Evolutionary conservation across 2,329 filamentous ascomycete species (phyloP), one percentile per base, ranked within the genome.

Genomic region (Venturia effusa): DNA sequence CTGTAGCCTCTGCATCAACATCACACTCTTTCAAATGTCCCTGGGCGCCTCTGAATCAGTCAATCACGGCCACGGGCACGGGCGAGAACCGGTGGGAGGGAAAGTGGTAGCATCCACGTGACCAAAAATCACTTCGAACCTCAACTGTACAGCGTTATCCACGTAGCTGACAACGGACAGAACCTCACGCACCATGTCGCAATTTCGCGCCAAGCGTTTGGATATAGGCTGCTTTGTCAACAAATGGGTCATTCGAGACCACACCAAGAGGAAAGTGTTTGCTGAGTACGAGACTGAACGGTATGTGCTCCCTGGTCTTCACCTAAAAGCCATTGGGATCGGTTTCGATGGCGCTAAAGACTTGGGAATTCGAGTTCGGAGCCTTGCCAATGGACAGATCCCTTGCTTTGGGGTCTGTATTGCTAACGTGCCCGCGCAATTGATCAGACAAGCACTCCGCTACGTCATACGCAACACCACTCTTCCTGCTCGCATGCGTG

Each of bases 251-350:
- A 88, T 99, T 74, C 90, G 94, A 71, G 94, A 99, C 77, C 91
- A 97, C 79, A 92, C 92, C 64, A 99, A 97, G 84, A 89, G 94
- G 71, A 93, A 95, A 79, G 90, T 92, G 65, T 97, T 92, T 72
- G 89, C 88, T 73, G 82, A 91, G 74, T 81, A 88, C 73, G 94
- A 99, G 80, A 85, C 92, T 4, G 89, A 97, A 78, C 88, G 93
- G 92, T 95, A 80, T 67, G 74, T 68, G 55, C 24, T 51, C 45
- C 22, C 22, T 22, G 17, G 19, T 11, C 17, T 51, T 13, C 22
- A 13, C 27, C 22, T 15, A 2, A 3, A 13, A 4, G 37, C 37
- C 24, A 22, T 61, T 32, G 34, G 41, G 51, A n/a, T n/a, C 15
- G n/a, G 3, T 8, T 17, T 32, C 43, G 10, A 34, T 10, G 22